phyloP scores from a whole-genome alignment of 208 protist species.

The Leishmania turanica region DNA sequence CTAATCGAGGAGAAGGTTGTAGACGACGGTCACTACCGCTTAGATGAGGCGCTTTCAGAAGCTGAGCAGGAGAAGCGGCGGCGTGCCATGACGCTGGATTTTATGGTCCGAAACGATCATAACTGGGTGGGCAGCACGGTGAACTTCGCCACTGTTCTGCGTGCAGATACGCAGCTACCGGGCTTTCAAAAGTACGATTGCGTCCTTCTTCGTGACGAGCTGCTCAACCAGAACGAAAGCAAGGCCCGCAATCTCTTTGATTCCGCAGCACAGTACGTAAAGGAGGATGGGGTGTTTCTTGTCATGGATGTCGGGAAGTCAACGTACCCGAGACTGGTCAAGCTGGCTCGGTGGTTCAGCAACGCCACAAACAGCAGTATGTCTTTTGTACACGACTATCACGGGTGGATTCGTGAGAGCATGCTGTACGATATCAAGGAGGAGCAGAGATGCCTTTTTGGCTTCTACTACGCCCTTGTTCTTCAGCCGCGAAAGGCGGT shows the following conservation, averaged over 20 bases:
- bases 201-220: constrained; percentile 76
- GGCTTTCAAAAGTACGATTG: constrained; percentile 75
- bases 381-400: constrained; percentile 78
- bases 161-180: constrained; percentile 36
- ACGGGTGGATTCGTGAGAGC: constrained; percentile 73
- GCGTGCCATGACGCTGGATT: constrained; percentile 83
- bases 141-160: constrained; percentile 67
- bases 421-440: constrained; percentile 64
- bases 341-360: constrained; percentile 58
- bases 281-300: constrained; percentile 59
- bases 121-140: constrained; percentile 85
- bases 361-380: constrained; percentile 62
- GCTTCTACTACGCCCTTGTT: constrained; percentile 71
- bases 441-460: constrained; percentile 59
- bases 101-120: constrained; percentile 83
- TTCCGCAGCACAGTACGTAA: constrained; percentile 49
- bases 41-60: constrained; percentile 53
- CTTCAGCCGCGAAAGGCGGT: constrained; percentile 21
- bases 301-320: constrained; percentile 85
- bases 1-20: constrained; percentile 67
- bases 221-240: constrained; percentile 54
- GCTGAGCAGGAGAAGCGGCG: constrained; percentile 58
- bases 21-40: constrained; percentile 70
- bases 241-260: constrained; percentile 65
- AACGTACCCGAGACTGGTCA: constrained; percentile 34